Evolutionary conservation across 345 rosid species (phyloP).

Genomic region (Cardiospermum halicacabum): DNA sequence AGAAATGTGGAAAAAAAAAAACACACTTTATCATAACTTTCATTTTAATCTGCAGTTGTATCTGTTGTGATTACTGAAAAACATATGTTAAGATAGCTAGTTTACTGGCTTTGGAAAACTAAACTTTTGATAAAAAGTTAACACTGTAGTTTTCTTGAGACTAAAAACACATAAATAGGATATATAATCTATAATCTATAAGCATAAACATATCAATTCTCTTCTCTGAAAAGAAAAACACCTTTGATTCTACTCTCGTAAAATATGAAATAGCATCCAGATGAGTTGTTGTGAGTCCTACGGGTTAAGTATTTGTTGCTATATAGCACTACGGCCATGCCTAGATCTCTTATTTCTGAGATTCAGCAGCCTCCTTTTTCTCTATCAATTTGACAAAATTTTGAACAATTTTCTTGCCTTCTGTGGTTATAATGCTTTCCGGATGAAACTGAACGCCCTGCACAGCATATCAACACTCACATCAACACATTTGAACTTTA

Average conservation of each 20-base stretch:
- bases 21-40: too few relatives aligned
- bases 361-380: slow-evolving; percentile 49
- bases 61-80: too few relatives aligned
- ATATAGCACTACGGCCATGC: background rate
- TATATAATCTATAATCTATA: too few relatives aligned
- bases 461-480: slow-evolving; percentile 6
- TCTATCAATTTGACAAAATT: slow-evolving; percentile 70
- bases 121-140: too few relatives aligned
- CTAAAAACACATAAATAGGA: too few relatives aligned
- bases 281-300: background rate
- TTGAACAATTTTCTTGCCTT: slow-evolving; percentile 68
- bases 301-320: background rate
- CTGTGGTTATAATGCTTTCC: slow-evolving; percentile 80
- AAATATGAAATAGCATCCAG: background rate
- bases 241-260: background rate
- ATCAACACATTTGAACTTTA: background rate
- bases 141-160: too few relatives aligned
- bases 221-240: too few relatives aligned
- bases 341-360: slow-evolving; percentile 29
- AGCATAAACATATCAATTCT: too few relatives aligned
- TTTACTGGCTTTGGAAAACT: too few relatives aligned
- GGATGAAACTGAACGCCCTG: slow-evolving; percentile 99
- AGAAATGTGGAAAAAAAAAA: too few relatives aligned
- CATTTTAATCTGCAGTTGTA: too few relatives aligned
- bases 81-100: too few relatives aligned